Percentiles rank a stretch among this genome's conserved stretches.
Conservation (phyloP, 768 basidiomycete genomes). For the Tephrocybe sp. region DNA sequence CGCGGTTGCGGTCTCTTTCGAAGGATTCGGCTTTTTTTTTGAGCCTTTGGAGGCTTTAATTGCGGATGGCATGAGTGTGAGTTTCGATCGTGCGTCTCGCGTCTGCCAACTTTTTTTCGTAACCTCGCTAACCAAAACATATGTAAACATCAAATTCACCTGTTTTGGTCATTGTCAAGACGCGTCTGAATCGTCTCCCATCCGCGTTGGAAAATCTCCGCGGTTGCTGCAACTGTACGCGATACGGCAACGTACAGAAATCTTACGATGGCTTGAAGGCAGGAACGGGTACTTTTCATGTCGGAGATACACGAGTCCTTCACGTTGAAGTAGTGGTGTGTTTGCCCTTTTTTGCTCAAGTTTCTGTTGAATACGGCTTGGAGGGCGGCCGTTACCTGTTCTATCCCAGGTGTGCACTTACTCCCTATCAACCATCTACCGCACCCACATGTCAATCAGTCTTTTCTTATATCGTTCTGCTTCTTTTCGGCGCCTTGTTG, state of each 20-base stretch:
- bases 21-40: neutral
- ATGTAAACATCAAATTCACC: constrained; percentile 7
- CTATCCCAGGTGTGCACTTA: neutral
- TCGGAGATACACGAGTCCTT: no score
- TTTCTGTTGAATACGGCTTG: no score
- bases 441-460: neutral
- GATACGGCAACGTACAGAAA: no score
- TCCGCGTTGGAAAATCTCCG: neutral
- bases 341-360: no score
- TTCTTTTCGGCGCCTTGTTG: neutral
- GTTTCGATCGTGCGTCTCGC: constrained; percentile 2
- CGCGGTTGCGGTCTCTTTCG: constrained; percentile 1
- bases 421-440: neutral
- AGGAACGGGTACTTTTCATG: no score
- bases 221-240: neutral
- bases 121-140: constrained; percentile 9
- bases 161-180: neutral
- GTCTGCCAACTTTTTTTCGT: constrained; percentile 15
- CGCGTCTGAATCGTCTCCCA: neutral
- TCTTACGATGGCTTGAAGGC: no score
- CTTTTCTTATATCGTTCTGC: neutral
- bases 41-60: constrained; percentile 7
- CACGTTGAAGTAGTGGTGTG: no score
- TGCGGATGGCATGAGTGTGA: constrained; percentile 9
- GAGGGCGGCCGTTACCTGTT: neutral